A percentile compares a stretch with the other conserved stretches of the same genome.
Evolutionary conservation across 2,329 filamentous ascomycete species (phyloP).

Genomic region (Dactylonectria estremocensis): DNA sequence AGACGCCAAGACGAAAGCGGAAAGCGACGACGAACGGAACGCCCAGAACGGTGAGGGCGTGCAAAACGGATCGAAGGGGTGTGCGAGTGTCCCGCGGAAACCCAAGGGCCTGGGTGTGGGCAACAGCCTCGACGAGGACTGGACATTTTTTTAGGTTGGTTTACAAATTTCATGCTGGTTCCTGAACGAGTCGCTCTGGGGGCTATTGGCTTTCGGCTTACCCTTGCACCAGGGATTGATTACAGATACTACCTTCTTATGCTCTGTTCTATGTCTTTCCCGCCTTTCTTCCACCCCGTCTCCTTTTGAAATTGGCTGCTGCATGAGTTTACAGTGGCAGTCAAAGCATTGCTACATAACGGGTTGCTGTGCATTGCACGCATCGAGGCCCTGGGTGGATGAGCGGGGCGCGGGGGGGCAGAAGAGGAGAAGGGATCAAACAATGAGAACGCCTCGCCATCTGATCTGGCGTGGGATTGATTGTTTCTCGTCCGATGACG

Average conservation of each 20-base stretch:
- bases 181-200: background rate
- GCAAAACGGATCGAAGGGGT: background rate
- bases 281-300: background rate
- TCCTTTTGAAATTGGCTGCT: background rate
- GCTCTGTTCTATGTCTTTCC: background rate
- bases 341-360: background rate
- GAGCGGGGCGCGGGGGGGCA: background rate
- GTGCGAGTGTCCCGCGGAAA: background rate
- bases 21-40: background rate
- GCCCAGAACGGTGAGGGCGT: slow-evolving; percentile 4
- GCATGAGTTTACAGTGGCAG: background rate
- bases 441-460: background rate
- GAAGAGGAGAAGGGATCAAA: background rate
- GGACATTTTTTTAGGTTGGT: no score
- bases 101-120: background rate
- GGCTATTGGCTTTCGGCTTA: background rate
- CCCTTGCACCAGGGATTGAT: background rate
- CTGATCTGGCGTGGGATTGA: background rate
- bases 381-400: background rate
- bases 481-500: background rate
- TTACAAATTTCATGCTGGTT: background rate
- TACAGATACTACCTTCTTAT: background rate
- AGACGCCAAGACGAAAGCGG: background rate
- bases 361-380: no score
- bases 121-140: background rate